These are phyloP conservation scores for Chenopodium album DNA, from an alignment of 148 eudicot genomes.

Conservation along the genomic window DNA sequence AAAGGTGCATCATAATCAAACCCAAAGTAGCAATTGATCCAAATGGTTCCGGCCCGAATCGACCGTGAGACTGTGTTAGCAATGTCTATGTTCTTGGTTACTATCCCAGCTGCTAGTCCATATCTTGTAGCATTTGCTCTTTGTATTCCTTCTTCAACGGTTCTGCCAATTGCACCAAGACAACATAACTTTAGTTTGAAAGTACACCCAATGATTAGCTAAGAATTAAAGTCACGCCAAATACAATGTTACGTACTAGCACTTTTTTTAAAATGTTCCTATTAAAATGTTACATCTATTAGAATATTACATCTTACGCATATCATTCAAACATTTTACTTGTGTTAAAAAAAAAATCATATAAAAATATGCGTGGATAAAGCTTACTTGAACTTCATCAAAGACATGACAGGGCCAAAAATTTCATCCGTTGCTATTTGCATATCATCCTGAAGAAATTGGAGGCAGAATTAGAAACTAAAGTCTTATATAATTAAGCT, in stretches of 20 bases:
- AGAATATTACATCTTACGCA: too few relatives aligned
- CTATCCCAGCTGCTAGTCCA: slow-evolving; percentile 74
- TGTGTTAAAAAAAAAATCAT: too few relatives aligned
- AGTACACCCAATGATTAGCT: too few relatives aligned
- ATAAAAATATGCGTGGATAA: not conserved
- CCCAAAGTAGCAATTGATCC: slow-evolving; percentile 83
- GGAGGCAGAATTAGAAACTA: not conserved
- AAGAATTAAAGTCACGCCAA: too few relatives aligned
- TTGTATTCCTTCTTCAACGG: slow-evolving; percentile 62
- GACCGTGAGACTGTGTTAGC: slow-evolving; percentile 82
- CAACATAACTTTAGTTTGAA: not conserved
- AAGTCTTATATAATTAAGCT: not conserved
- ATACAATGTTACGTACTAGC: too few relatives aligned
- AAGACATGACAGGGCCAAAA: slow-evolving; percentile 81
- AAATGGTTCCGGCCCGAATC: slow-evolving; percentile 61
- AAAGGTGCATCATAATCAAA: slow-evolving; percentile 58
- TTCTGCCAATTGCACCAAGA: slow-evolving; percentile 38
- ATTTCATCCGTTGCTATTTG: slow-evolving; percentile 75
- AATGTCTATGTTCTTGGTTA: slow-evolving; percentile 64
- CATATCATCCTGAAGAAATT: slow-evolving; percentile 61
- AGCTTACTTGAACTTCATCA: slow-evolving; percentile 81
- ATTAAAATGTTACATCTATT: too few relatives aligned
- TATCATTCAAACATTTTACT: too few relatives aligned
- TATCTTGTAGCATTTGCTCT: slow-evolving; percentile 65
- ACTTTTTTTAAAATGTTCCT: too few relatives aligned